Evolutionary conservation across 805 yeast species (phyloP), one percentile per base, ranked within the genome.

Genomic region (Kodamaea lidongshanica): DNA sequence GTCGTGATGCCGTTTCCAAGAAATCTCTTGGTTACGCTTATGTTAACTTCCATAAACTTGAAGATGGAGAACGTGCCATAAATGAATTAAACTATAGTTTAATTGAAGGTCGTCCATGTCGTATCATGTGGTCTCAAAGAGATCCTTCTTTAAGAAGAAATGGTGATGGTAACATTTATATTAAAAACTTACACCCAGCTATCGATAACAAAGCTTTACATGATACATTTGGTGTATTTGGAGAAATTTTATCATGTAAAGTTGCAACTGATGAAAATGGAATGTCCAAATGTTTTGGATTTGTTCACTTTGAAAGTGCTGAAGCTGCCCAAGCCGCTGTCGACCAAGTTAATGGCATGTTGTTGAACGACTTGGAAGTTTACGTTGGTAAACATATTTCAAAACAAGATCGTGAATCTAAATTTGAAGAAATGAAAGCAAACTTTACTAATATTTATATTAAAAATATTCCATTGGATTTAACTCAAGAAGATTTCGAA

Each of bases 91-190:
- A 89, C 85, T 92, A 92, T 73, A 67, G 87, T 37, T 77, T 77
- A 53, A 79, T 92, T 68, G 88, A 88, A 65, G 96, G 96, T 56
- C 85, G 81, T 56, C 87, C 96, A 53, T 87, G 96, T 70, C 86
- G 98, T 67, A 89, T 92, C 71, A 92, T 92, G 97, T 87, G 97
- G 96, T 87, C 96, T 47, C 97, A 92, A 73, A 86, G 97, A 70
- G 97, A 92, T 62, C 97, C 98, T 44, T 74, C 95, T 40, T 63
- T 79, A 53, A 84, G 98, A 75, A 85, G 80, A 74, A 79, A 79
- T 56, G 96, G 96, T 62, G 81, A 85, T 43, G 96, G 96, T 56
- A 92, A 92, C 76, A 79, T 92, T 46, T 92, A 82, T 77, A 89
- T 92, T 72, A 92, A 92, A 79, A 92, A 92, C 77, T 78, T 92